A percentile compares a stretch with the other conserved stretches of the same genome.
These are phyloP conservation scores for Trypanosoma grayi DNA, from an alignment of 208 protist genomes.

Conservation along the genomic window DNA sequence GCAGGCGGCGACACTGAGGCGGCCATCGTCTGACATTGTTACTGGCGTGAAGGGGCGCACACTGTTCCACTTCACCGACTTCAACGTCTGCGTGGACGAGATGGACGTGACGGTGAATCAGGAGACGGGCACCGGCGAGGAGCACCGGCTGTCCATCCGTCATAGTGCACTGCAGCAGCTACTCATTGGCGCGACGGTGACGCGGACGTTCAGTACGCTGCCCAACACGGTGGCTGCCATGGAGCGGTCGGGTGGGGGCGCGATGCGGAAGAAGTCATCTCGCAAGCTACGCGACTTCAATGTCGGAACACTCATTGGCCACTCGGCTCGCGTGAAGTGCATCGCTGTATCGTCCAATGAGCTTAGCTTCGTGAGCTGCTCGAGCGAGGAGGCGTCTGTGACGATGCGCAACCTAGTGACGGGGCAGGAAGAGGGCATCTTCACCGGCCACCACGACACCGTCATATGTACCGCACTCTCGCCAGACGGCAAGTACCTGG, in stretches of 20 bases:
- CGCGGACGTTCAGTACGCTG: slow-evolving; percentile 23
- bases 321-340: slow-evolving; percentile 83
- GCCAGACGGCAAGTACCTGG: slow-evolving; percentile 84
- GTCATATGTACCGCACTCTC: slow-evolving; percentile 82
- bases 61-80: slow-evolving; percentile 83
- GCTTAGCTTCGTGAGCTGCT: slow-evolving; percentile 78
- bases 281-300: slow-evolving; percentile 33
- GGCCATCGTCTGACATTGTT: not conserved
- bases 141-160: not conserved
- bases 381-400: slow-evolving; percentile 81
- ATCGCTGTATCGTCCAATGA: slow-evolving; percentile 70
- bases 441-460: slow-evolving; percentile 83
- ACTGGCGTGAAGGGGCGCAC: not conserved
- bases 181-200: slow-evolving; percentile 13
- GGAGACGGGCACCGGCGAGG: not conserved
- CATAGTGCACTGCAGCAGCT: not conserved
- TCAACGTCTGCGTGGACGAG: slow-evolving; percentile 80
- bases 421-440: slow-evolving; percentile 73
- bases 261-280: not conserved
- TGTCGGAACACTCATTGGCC: slow-evolving; percentile 43
- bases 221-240: slow-evolving; percentile 38
- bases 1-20: slow-evolving; percentile 1
- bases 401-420: slow-evolving; percentile 48
- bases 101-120: slow-evolving; percentile 43
- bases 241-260: slow-evolving; percentile 3